phyloP scores from a whole-genome alignment of 352 stramenopile genomes.

The Globisporangium paroecandrum region DNA sequence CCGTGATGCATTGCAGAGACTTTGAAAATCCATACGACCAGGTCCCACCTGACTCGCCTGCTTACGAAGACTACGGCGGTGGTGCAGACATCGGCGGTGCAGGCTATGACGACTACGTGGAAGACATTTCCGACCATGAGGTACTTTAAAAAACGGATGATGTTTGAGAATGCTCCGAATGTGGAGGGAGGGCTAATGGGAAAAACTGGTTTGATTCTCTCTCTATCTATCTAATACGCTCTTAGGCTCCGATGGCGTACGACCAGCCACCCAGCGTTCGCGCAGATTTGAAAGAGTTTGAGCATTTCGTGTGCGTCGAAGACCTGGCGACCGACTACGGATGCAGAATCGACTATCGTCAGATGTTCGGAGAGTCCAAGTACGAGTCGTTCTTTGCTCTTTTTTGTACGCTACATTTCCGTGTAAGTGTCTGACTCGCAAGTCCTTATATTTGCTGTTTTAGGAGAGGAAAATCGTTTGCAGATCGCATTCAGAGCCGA shows the following conservation, averaged over 20 bases:
- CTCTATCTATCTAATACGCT: background rate
- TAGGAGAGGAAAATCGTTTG: constrained; percentile 48
- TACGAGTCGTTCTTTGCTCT: constrained; percentile 15
- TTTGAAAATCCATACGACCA: constrained; percentile 40
- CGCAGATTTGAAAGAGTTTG: constrained; percentile 50
- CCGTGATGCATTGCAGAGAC: constrained; percentile 20
- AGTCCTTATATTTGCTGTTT: background rate
- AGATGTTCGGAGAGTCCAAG: constrained; percentile 71
- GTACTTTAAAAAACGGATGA: constrained; percentile 17
- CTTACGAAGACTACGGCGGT: constrained; percentile 22
- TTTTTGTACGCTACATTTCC: no score
- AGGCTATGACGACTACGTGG: constrained; percentile 30
- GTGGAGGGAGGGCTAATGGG: background rate
- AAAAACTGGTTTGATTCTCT: background rate
- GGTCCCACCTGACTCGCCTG: constrained; percentile 20
- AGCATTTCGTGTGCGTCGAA: constrained; percentile 67
- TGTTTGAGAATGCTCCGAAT: background rate
- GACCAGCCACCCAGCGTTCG: constrained; percentile 24
- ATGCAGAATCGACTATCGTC: constrained; percentile 66
- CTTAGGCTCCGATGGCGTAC: constrained; percentile 13
- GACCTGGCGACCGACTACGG: constrained; percentile 45
- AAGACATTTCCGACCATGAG: constrained; percentile 74
- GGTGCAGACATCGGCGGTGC: background rate
- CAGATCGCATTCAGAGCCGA: constrained; percentile 56
- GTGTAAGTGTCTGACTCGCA: background rate